A percentile compares a stretch with the other conserved stretches of the same genome.
Evolutionary conservation across 2,329 filamentous ascomycete species (phyloP).

Genomic region (Dactylonectria estremocensis): DNA sequence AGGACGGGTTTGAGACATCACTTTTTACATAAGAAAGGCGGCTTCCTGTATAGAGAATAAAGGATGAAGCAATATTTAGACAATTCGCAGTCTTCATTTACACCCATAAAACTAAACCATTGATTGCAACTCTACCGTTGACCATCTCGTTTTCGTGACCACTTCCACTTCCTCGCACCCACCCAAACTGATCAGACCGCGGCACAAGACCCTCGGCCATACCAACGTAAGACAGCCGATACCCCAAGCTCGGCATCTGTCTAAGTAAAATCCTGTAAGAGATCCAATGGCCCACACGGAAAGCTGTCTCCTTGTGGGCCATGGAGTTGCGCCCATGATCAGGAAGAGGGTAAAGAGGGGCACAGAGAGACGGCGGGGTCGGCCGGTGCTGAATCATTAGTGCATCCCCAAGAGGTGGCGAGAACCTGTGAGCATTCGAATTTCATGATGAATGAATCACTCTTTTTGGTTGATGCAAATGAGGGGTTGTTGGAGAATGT

Average conservation of each 20-base stretch:
- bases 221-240: not conserved
- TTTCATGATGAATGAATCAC: slow-evolving; percentile 12
- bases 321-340: not conserved
- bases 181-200: not conserved
- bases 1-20: slow-evolving; percentile 45
- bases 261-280: not conserved
- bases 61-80: not conserved
- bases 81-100: not conserved
- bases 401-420: slow-evolving; percentile 15
- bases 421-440: slow-evolving; percentile 16
- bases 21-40: slow-evolving; percentile 42
- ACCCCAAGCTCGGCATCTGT: not conserved
- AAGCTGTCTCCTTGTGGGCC: not conserved
- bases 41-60: slow-evolving; percentile 43
- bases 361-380: slow-evolving; percentile 13
- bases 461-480: not conserved
- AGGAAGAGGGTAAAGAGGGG: slow-evolving; percentile 7
- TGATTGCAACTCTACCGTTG: not conserved
- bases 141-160: too few species aligned
- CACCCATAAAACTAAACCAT: not conserved
- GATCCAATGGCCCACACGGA: slow-evolving; percentile 1
- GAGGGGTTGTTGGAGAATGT: slow-evolving; percentile 15
- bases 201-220: not conserved
- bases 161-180: not conserved
- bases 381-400: slow-evolving; percentile 36